A percentile compares a stretch with the other conserved stretches of the same genome.
Conservation (phyloP, 1,284 basidiomycete species). For the Sporisorium reilianum region DNA sequence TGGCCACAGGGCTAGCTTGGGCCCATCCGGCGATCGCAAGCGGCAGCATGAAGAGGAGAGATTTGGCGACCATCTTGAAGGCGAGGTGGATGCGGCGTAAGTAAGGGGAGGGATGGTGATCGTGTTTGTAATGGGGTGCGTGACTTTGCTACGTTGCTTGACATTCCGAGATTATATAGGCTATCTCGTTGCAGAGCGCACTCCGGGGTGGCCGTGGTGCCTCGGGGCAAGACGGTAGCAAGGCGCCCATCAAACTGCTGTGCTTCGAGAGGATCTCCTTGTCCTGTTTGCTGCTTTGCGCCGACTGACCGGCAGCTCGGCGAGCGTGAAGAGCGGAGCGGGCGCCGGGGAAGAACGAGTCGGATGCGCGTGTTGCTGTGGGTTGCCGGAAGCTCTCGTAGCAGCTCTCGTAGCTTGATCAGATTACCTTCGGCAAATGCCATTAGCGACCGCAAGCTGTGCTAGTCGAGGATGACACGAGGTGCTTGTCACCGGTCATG, state of each 20-base stretch:
- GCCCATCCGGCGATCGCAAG: slow-evolving; percentile 16
- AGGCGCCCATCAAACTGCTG: too few species aligned
- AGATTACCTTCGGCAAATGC: too few species aligned
- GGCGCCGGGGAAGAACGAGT: too few species aligned
- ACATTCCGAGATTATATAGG: neutral
- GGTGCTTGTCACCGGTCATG: neutral
- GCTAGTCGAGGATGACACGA: neutral
- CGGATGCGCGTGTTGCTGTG: neutral
- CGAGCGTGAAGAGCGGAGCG: neutral
- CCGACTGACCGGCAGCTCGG: neutral
- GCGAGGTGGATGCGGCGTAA: too few species aligned
- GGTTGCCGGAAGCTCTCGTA: too few species aligned
- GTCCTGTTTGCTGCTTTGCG: neutral
- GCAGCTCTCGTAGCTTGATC: too few species aligned
- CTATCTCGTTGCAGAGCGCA: too few species aligned
- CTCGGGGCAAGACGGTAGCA: too few species aligned
- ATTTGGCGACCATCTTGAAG: slow-evolving; percentile 16
- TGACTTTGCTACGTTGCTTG: neutral
- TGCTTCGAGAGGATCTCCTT: neutral
- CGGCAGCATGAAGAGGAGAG: slow-evolving; percentile 12
- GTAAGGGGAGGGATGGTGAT: too few species aligned
- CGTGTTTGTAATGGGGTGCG: too few species aligned
- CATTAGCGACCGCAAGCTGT: too few species aligned
- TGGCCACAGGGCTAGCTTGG: slow-evolving; percentile 12
- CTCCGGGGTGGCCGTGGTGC: too few species aligned